Percentiles rank a stretch among this genome's conserved stretches.
Conservation (phyloP, 352 stramenopile genomes). For the Globisporangium paroecandrum region DNA sequence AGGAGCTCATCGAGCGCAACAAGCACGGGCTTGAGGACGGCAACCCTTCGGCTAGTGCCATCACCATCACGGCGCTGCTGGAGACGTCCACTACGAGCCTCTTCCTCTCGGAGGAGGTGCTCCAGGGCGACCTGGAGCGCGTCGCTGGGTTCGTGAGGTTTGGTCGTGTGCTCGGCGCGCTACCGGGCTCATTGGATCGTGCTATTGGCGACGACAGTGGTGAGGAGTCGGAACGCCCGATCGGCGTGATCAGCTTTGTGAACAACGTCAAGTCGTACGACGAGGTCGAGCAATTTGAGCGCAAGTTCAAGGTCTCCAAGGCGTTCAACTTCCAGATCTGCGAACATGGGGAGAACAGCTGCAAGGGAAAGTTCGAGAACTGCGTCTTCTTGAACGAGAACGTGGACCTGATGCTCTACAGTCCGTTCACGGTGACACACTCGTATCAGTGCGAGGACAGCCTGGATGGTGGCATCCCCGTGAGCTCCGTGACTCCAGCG, state of each 20-base stretch:
- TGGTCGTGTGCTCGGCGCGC: slow-evolving; percentile 11
- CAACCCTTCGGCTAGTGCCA: not conserved
- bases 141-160: slow-evolving; percentile 9
- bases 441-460: slow-evolving; percentile 29
- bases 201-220: no score
- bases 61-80: not conserved
- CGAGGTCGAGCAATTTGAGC: slow-evolving; percentile 21
- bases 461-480: slow-evolving; percentile 38
- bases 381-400: slow-evolving; percentile 33
- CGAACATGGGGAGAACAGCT: slow-evolving; percentile 14
- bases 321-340: slow-evolving; percentile 23
- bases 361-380: slow-evolving; percentile 28
- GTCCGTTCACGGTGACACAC: slow-evolving; percentile 45
- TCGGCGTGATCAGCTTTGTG: slow-evolving; percentile 21
- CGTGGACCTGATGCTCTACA: slow-evolving; percentile 60
- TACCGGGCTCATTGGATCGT: not conserved
- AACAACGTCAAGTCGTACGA: slow-evolving; percentile 19
- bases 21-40: slow-evolving; percentile 16
- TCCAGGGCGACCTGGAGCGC: slow-evolving; percentile 10
- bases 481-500: slow-evolving; percentile 30
- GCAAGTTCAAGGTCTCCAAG: slow-evolving; percentile 11
- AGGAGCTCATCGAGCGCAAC: slow-evolving; percentile 24
- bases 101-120: slow-evolving; percentile 2
- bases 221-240: not conserved
- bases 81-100: not conserved